phyloP scores from a whole-genome alignment of 148 eudicot genomes.

The Limonium bicolor region DNA sequence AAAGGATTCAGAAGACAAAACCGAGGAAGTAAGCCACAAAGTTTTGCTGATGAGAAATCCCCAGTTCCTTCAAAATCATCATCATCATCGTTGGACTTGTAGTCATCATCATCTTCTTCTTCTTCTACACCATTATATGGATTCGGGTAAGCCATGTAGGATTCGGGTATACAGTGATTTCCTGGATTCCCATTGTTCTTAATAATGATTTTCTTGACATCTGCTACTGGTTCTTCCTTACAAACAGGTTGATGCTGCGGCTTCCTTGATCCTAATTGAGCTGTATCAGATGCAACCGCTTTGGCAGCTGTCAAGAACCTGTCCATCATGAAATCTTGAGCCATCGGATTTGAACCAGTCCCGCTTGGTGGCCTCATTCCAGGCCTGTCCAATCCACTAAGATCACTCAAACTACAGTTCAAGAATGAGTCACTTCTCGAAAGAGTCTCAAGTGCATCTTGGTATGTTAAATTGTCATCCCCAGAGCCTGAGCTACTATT shows the following conservation, averaged over 20 bases:
- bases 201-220: conserved; percentile 16
- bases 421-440: conserved; percentile 45
- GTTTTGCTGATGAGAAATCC: conserved; percentile 20
- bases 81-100: conserved; percentile 31
- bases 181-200: conserved; percentile 21
- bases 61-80: conserved; percentile 17
- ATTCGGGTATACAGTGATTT: conserved; percentile 18
- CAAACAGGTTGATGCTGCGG: conserved; percentile 19
- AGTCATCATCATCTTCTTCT: conserved; percentile 15
- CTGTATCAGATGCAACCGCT: conserved; percentile 56
- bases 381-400: background rate
- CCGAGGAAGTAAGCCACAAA: conserved; percentile 64
- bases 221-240: conserved; percentile 21
- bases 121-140: conserved; percentile 21
- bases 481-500: conserved; percentile 21
- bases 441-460: conserved; percentile 49
- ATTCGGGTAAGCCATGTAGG: conserved; percentile 12
- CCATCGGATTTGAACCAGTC: conserved; percentile 13
- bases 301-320: conserved; percentile 11
- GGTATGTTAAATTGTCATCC: conserved; percentile 31
- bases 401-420: conserved; percentile 45
- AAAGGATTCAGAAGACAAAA: conserved; percentile 48
- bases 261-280: conserved; percentile 43
- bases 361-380: background rate
- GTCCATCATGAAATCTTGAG: conserved; percentile 10